Evolutionary conservation across 2,329 filamentous ascomycete species (phyloP).

Genomic region (Fusarium sp.): DNA sequence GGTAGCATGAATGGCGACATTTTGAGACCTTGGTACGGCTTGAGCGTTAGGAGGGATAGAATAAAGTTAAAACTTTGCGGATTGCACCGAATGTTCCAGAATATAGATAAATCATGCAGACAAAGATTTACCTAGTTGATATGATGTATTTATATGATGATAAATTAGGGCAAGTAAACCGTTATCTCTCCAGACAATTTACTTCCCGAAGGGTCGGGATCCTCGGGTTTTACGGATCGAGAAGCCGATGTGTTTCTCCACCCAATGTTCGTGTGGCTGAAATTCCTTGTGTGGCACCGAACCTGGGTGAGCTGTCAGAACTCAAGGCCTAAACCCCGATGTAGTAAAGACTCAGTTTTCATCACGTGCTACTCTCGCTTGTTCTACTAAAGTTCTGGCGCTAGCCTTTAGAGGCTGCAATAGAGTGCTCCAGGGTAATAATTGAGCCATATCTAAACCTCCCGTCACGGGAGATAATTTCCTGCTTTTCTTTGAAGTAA

Average conservation of each 20-base stretch:
- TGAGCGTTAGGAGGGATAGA: not conserved
- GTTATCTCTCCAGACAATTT: not conserved
- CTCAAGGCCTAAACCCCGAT: not conserved
- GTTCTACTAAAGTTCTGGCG: not conserved
- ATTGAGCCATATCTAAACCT: no score
- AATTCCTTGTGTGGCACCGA: no score
- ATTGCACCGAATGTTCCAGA: rapidly evolving
- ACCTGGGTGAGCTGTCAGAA: not conserved
- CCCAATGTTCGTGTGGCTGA: no score
- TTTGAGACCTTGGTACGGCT: not conserved
- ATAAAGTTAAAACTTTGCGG: not conserved
- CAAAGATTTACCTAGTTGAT: rapidly evolving
- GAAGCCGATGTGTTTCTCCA: not conserved
- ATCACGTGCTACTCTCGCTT: not conserved
- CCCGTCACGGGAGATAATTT: no score
- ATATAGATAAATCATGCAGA: not conserved
- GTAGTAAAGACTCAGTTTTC: rapidly evolving
- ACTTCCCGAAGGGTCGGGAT: not conserved
- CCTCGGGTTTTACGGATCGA: not conserved
- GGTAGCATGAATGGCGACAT: not conserved
- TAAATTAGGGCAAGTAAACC: no score
- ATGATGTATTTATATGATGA: not conserved
- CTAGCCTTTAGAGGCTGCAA: not conserved
- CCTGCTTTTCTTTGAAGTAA: no score
- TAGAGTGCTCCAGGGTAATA: not conserved